These are phyloP conservation scores for Verticillium nonalfalfae DNA, from an alignment of 2,329 filamentous ascomycete genomes.

Conservation along the genomic window DNA sequence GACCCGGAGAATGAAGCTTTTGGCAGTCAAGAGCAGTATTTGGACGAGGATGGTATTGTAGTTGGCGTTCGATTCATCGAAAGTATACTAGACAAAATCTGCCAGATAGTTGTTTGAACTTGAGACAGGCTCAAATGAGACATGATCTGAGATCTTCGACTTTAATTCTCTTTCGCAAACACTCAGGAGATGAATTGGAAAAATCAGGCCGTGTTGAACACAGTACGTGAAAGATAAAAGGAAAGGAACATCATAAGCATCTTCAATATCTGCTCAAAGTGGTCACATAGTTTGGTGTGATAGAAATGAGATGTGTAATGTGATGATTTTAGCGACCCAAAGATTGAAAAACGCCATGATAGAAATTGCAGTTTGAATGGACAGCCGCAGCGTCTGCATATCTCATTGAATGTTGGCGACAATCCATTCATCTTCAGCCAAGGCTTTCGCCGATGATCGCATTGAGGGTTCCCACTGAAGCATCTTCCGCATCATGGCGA, in stretches of 20 bases:
- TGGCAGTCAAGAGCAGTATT: slow-evolving; percentile 17
- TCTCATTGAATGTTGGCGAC: not conserved
- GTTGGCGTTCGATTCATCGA: slow-evolving; percentile 21
- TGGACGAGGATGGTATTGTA: slow-evolving; percentile 21
- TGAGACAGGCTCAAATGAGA: too few relatives aligned
- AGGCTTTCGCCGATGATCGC: slow-evolving; percentile 19
- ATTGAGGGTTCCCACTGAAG: slow-evolving; percentile 26
- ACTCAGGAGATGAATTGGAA: too few relatives aligned
- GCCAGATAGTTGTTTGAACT: not conserved
- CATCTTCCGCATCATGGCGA: slow-evolving; percentile 28
- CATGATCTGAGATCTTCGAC: too few relatives aligned
- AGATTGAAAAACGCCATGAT: too few relatives aligned
- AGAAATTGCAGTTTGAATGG: not conserved
- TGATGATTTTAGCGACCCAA: too few relatives aligned
- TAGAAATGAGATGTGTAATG: too few relatives aligned
- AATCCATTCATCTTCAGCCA: slow-evolving; percentile 23
- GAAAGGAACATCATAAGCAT: too few relatives aligned
- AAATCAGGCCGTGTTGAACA: too few relatives aligned
- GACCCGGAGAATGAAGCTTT: slow-evolving; percentile 22
- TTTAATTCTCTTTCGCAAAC: too few relatives aligned
- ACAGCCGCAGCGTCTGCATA: not conserved
- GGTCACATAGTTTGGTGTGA: too few relatives aligned
- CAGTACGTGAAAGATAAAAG: too few relatives aligned
- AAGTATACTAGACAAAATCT: slow-evolving; percentile 6
- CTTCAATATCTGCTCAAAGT: too few relatives aligned